Evolutionary conservation across 75 land plant genomes (phyloP).

Genomic region (Picea glauca): DNA sequence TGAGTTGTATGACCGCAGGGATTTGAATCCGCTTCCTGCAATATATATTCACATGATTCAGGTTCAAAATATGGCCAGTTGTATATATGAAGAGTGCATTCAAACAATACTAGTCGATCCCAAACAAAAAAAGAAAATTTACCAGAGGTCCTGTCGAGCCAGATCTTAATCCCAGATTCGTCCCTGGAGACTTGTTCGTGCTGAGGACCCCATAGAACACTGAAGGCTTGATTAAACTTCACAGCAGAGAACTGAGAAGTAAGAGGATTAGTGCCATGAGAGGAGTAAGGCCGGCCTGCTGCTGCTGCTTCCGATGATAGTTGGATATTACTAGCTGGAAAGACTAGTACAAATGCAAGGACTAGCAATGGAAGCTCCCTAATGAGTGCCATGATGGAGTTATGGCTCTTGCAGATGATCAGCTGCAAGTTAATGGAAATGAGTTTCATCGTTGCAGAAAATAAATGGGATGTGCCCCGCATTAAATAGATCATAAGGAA

Average conservation of each 20-base stretch:
- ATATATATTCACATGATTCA: background rate
- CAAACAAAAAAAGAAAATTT: background rate
- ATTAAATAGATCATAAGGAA: background rate
- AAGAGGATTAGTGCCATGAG: background rate
- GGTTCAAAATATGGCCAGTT: background rate
- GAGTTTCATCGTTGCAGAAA: background rate
- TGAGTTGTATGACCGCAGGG: slow-evolving; percentile 30
- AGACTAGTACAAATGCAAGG: background rate
- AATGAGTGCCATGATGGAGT: background rate
- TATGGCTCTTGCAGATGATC: background rate
- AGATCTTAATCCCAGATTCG: slow-evolving; percentile 35
- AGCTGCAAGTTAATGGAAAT: background rate
- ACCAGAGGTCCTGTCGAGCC: slow-evolving; percentile 72
- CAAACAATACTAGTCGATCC: too few species aligned
- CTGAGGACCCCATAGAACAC: slow-evolving; percentile 58
- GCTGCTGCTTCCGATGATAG: background rate
- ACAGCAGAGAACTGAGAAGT: slow-evolving; percentile 24
- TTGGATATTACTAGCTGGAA: background rate
- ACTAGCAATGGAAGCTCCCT: too few species aligned
- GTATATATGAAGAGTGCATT: too few species aligned
- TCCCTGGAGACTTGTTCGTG: slow-evolving; percentile 42
- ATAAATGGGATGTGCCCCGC: background rate
- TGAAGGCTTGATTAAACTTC: slow-evolving; percentile 37
- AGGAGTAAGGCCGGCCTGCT: too few species aligned
- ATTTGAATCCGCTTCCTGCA: slow-evolving; percentile 76